Conservation (phyloP, 768 basidiomycete species). For the Suillus discolor region DNA sequence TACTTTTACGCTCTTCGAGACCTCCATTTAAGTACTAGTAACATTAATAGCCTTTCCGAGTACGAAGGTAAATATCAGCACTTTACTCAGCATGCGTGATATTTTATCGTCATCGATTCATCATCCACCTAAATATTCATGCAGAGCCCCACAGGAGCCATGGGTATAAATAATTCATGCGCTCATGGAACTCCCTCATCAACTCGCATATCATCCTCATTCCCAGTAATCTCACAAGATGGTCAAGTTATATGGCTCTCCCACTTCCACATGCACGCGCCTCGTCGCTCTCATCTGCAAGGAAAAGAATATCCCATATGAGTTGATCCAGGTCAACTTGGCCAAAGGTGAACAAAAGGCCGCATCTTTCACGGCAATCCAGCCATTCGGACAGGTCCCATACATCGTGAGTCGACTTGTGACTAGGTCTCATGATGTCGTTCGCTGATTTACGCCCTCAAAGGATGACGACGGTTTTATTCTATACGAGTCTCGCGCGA, state of each 20-base stretch:
- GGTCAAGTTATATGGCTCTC: conserved; percentile 37
- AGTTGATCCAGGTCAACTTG: conserved; percentile 48
- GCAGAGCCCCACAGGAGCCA: too few species aligned
- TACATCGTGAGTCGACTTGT: conserved; percentile 34
- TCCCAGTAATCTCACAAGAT: conserved; percentile 21
- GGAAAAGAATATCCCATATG: conserved; percentile 61
- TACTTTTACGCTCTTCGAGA: too few species aligned
- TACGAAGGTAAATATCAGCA: too few species aligned
- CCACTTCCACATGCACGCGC: conserved; percentile 49
- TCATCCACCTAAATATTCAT: too few species aligned
- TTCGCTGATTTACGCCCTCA: neutral
- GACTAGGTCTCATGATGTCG: neutral
- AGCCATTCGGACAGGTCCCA: conserved; percentile 63
- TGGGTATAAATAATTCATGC: too few species aligned
- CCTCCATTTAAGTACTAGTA: too few species aligned
- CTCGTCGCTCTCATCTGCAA: conserved; percentile 53
- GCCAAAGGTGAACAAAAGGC: conserved; percentile 47
- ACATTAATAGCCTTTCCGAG: too few species aligned
- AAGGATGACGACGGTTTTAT: conserved; percentile 65
- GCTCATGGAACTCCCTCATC: too few species aligned
- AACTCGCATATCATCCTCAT: too few species aligned
- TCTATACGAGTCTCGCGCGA: conserved; percentile 65
- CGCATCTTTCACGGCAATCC: conserved; percentile 43
- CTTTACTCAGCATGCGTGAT: too few species aligned
- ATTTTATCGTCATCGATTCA: too few species aligned